These are phyloP conservation scores for Metarhizium robertsii DNA, from an alignment of 2,329 filamentous ascomycete species.

Conservation along the genomic window DNA sequence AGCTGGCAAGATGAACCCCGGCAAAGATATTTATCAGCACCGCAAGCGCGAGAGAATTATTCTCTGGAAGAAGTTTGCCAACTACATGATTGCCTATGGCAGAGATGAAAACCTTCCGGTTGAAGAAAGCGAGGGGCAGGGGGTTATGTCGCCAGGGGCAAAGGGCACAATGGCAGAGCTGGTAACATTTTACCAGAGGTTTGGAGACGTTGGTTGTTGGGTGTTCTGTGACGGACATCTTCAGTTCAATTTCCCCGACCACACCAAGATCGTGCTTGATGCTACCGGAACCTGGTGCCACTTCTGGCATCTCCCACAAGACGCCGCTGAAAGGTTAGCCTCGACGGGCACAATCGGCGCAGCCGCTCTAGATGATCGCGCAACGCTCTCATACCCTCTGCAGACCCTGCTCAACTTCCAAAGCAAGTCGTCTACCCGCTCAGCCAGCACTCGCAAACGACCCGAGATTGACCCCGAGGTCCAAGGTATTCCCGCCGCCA, in stretches of 20 bases:
- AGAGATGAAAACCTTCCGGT: slow-evolving; percentile 52
- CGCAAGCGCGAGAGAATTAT: slow-evolving; percentile 57
- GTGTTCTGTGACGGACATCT: slow-evolving; percentile 72
- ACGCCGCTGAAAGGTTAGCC: slow-evolving; percentile 57
- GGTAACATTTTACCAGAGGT: slow-evolving; percentile 73
- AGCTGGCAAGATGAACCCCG: slow-evolving; percentile 50
- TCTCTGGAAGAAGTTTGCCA: slow-evolving; percentile 65
- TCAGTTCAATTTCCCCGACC: slow-evolving; percentile 83
- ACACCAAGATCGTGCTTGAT: slow-evolving; percentile 76
- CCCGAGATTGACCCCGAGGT: slow-evolving; percentile 52
- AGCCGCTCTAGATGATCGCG: slow-evolving; percentile 60
- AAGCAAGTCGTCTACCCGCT: slow-evolving; percentile 34
- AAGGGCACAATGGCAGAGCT: slow-evolving; percentile 40
- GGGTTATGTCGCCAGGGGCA: slow-evolving; percentile 28
- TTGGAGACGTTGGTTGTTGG: slow-evolving; percentile 75
- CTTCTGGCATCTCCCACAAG: slow-evolving; percentile 66
- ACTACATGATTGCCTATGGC: slow-evolving; percentile 66
- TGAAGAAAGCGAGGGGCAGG: slow-evolving; percentile 35
- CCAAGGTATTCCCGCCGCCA: slow-evolving; percentile 58
- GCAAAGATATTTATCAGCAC: slow-evolving; percentile 56
- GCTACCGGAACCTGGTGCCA: slow-evolving; percentile 66
- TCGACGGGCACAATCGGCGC: slow-evolving; percentile 58
- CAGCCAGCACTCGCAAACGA: slow-evolving; percentile 41
- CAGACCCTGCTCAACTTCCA: slow-evolving; percentile 66
- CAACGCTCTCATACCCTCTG: slow-evolving; percentile 61